Evolutionary conservation across 345 rosid genomes (phyloP), one percentile per base, ranked within the genome.

Genomic region (Aquilaria malaccensis): DNA sequence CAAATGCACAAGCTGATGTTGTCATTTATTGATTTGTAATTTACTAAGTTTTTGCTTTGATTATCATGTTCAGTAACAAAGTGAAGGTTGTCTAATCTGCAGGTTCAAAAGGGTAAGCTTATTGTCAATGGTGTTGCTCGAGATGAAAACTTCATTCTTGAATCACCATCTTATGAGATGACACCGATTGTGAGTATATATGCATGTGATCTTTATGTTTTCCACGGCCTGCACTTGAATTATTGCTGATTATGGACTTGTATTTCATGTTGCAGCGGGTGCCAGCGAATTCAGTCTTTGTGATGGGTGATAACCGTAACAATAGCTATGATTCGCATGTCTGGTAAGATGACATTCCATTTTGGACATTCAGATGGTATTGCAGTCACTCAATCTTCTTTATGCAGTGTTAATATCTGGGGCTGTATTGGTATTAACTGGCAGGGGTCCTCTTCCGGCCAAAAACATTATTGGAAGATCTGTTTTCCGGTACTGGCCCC

Each of bases 271-370:
- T 64, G 65, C 79, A 91, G 97, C 79, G 71, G 7, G 86, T 91
- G 66, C 95, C 93, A 0, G 91, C 85, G 68, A 81, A 85, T 64
- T 85, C 82, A 4, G 97, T 88, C 48, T 91, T 91, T 59, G 99
- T 94, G 72, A 91, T 94, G 97, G 99, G 99, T 43, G 99, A 94
- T 57, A 91, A 94, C 71, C 88, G 99, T 30, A 94, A 94, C 75
- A 91, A 91, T 67, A 88, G 95, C 68, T 94, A 94, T 15, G 99
- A 94, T 70, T 94, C 99, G 1, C 99, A 94, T 1, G 88, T 88
- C 13, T 94, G 99, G 99, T 94, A 76, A 85, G 48, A 63, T 59
- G 43, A 33, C 13, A 61, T 13, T 2, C 55, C 55, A 6, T 43
- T 37, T 4, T 3, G 1, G 7, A 15, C 62, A 2, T 3, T 32